Evolutionary conservation across 768 basidiomycete species (phyloP).

Genomic region (Fomitopsis serialis): DNA sequence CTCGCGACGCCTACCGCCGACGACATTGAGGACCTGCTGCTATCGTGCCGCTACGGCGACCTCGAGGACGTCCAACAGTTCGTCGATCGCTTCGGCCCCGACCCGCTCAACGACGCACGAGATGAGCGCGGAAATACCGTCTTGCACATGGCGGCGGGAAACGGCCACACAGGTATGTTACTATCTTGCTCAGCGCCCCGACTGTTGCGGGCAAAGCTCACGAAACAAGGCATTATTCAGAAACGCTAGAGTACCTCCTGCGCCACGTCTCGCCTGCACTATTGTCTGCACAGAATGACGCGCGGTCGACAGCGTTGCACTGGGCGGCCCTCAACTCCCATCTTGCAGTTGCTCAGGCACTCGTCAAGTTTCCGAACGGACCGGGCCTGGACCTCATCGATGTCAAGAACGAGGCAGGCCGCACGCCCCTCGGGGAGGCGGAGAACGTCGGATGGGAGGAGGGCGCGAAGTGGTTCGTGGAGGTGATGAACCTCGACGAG

Average conservation of each 20-base stretch:
- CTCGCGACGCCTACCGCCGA: slow-evolving; percentile 13
- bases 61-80: slow-evolving; percentile 71
- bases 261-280: slow-evolving; percentile 50
- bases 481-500: slow-evolving; percentile 70
- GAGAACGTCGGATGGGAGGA: slow-evolving; percentile 80
- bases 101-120: slow-evolving; percentile 40
- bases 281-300: slow-evolving; percentile 56
- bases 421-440: slow-evolving; percentile 76
- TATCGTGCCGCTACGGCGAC: slow-evolving; percentile 86
- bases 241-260: slow-evolving; percentile 71
- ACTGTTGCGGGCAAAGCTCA: slow-evolving; percentile 24
- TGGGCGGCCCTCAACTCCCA: slow-evolving; percentile 90
- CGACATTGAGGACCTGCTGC: slow-evolving; percentile 72
- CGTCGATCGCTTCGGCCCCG: slow-evolving; percentile 49
- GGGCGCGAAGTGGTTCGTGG: slow-evolving; percentile 77
- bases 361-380: slow-evolving; percentile 51
- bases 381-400: slow-evolving; percentile 69
- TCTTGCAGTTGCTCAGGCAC: slow-evolving; percentile 50
- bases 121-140: slow-evolving; percentile 79
- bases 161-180: slow-evolving; percentile 79
- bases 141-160: slow-evolving; percentile 84
- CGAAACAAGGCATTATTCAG: slow-evolving; percentile 49
- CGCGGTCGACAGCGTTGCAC: slow-evolving; percentile 82
- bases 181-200: neutral
- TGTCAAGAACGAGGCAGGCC: slow-evolving; percentile 66